A percentile compares a stretch with the other conserved stretches of the same genome.
These are phyloP conservation scores for Lasiodiplodia sp. DNA, from an alignment of 2,329 filamentous ascomycete genomes.

Conservation along the genomic window DNA sequence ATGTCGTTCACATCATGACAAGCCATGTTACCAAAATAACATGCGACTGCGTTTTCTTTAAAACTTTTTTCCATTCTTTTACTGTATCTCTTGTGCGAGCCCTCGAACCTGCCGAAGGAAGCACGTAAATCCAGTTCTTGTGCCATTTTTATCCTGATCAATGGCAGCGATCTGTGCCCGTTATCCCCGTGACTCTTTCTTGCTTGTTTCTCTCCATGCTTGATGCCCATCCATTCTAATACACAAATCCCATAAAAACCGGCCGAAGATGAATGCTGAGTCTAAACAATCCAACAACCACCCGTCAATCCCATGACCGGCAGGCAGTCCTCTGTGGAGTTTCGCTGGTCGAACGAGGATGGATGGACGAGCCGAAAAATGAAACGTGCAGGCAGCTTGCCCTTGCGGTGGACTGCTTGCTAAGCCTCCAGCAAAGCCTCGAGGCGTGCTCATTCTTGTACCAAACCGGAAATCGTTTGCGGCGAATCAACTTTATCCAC, in stretches of 20 bases:
- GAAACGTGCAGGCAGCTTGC: neutral
- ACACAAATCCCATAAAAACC: neutral
- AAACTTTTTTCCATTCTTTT: neutral
- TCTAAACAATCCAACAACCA: neutral
- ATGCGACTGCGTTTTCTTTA: neutral
- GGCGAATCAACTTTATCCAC: neutral
- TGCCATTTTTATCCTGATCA: neutral
- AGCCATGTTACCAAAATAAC: neutral
- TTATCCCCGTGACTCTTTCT: neutral
- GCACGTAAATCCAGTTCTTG: neutral
- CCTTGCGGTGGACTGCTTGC: neutral
- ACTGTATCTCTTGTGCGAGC: neutral
- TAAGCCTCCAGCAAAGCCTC: neutral
- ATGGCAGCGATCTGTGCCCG: neutral
- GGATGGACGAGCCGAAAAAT: neutral
- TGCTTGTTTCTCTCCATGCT: neutral
- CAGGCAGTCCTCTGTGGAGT: neutral
- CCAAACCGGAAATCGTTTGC: neutral
- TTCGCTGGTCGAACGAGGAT: neutral
- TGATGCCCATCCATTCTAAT: neutral
- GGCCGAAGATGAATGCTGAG: neutral
- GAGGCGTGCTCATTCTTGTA: neutral
- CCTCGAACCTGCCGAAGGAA: slow-evolving; percentile 16
- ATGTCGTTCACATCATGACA: neutral
- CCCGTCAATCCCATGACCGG: neutral